Evolutionary conservation across 257 asterid genomes (phyloP), one percentile per base, ranked within the genome.

Genomic region (Cinchona pubescens): DNA sequence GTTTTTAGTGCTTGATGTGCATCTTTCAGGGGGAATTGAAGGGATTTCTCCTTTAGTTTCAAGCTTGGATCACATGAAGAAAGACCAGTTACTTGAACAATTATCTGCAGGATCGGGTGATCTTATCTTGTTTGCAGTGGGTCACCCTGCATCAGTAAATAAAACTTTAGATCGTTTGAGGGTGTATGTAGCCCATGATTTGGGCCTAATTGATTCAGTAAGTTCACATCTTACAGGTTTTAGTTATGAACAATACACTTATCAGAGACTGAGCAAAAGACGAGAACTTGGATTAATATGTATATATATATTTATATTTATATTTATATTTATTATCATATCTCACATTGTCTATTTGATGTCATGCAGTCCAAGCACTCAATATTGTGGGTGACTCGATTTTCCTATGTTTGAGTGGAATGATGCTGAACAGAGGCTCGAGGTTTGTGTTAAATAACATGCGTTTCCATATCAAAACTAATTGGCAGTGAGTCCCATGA

Each of bases 401-500:
- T 95, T 95, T 87, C 99, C 99, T 61, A 91, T 95, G 99, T 95
- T 95, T 45, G 98, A 92, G 94, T 92, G 97, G 98, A 92, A 95
- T 66, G 96, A 91, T 67, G 81, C 86, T 6, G 98, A 95, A 76
- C 91, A 85, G 85, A 91, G 98, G 86, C 85, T 95, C 71, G 98
- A 95, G 98, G 98, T 91, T 71, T 59, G 94, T 87, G 38, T 74
- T 35, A 35, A n/a, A n/a, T n/a, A n/a, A n/a, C n/a, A n/a, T n/a
- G n/a, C n/a, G n/a, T n/a, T n/a, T n/a, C n/a, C n/a, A n/a, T n/a
- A n/a, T n/a, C n/a, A n/a, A n/a, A n/a, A n/a, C n/a, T n/a, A n/a
- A n/a, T n/a, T n/a, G n/a, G n/a, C n/a, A n/a, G n/a, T n/a, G n/a
- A n/a, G n/a, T n/a, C n/a, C n/a, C n/a, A n/a, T n/a, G n/a, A n/a